Percentiles rank a stretch among this genome's conserved stretches.
These are phyloP conservation scores for Pisolithus sp. DNA, from an alignment of 768 basidiomycete species.

Conservation along the genomic window DNA sequence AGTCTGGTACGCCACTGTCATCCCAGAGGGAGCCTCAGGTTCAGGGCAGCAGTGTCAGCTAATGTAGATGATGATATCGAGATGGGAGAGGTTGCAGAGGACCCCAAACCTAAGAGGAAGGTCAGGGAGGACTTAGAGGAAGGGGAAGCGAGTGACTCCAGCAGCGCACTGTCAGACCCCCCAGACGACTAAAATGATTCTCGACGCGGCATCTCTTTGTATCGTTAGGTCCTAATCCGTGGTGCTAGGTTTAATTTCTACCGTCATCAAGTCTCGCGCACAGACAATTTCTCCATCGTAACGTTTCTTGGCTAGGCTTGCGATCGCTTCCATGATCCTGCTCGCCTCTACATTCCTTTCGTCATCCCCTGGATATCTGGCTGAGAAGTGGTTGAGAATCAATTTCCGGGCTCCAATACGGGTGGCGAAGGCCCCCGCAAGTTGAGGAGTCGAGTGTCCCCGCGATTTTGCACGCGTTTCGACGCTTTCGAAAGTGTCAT, in stretches of 20 bases:
- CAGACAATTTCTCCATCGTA: slow-evolving; percentile 58
- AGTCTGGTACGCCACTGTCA: slow-evolving; percentile 24
- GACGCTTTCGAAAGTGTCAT: slow-evolving; percentile 56
- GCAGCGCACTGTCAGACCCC: slow-evolving; percentile 71
- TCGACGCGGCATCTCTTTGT: slow-evolving; percentile 1
- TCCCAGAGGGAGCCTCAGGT: slow-evolving; percentile 21
- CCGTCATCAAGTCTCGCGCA: slow-evolving; percentile 69
- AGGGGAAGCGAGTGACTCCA: slow-evolving; percentile 78
- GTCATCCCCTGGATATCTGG: slow-evolving; percentile 69
- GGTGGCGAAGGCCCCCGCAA: slow-evolving; percentile 79
- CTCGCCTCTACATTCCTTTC: slow-evolving; percentile 42
- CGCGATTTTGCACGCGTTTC: slow-evolving; percentile 60
- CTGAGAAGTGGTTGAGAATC: slow-evolving; percentile 80
- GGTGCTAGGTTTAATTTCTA: slow-evolving; percentile 44
- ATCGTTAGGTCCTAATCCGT: slow-evolving; percentile 10
- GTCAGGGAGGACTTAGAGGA: slow-evolving; percentile 72
- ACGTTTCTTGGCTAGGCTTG: slow-evolving; percentile 44
- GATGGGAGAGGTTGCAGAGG: slow-evolving; percentile 87
- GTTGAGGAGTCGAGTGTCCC: slow-evolving; percentile 89
- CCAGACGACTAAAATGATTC: slow-evolving; percentile 44
- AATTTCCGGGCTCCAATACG: slow-evolving; percentile 54
- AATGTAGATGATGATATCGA: slow-evolving; percentile 65
- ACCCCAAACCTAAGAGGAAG: slow-evolving; percentile 48
- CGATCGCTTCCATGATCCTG: slow-evolving; percentile 59
- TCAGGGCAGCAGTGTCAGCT: slow-evolving; percentile 15